Conservation (phyloP, 164 flowering plant species). For the Stephania cephalantha region DNA sequence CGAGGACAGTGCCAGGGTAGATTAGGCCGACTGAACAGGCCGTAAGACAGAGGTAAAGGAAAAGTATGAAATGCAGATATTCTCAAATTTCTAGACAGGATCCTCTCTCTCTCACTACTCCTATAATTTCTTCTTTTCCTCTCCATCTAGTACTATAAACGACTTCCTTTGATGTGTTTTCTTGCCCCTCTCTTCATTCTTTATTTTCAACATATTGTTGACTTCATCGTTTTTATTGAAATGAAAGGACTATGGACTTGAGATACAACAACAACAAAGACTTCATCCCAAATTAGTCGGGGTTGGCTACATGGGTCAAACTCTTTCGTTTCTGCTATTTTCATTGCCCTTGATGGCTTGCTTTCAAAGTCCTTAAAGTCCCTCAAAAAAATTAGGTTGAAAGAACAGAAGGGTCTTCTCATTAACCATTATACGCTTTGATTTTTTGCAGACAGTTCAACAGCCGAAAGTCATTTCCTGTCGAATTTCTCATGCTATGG, state of each 20-base stretch:
- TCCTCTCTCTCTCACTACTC: background rate
- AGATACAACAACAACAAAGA: too few relatives aligned
- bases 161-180: too few relatives aligned
- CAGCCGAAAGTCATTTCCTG: too few relatives aligned
- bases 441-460: background rate
- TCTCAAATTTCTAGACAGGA: background rate
- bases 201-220: too few relatives aligned
- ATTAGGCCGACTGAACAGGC: background rate
- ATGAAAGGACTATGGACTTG: too few relatives aligned
- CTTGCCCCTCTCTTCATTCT: background rate
- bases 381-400: background rate
- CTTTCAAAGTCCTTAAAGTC: background rate
- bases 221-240: too few relatives aligned
- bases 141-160: background rate
- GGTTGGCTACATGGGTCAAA: background rate
- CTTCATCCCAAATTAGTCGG: background rate
- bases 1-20: background rate
- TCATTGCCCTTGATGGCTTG: too few relatives aligned
- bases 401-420: background rate
- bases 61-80: background rate
- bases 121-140: background rate
- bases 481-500: too few relatives aligned
- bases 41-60: background rate
- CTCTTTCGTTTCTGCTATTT: background rate
- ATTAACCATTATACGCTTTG: background rate